A percentile compares a stretch with the other conserved stretches of the same genome.
Conservation (phyloP, 768 basidiomycete genomes). For the Tulasnella sp. region DNA sequence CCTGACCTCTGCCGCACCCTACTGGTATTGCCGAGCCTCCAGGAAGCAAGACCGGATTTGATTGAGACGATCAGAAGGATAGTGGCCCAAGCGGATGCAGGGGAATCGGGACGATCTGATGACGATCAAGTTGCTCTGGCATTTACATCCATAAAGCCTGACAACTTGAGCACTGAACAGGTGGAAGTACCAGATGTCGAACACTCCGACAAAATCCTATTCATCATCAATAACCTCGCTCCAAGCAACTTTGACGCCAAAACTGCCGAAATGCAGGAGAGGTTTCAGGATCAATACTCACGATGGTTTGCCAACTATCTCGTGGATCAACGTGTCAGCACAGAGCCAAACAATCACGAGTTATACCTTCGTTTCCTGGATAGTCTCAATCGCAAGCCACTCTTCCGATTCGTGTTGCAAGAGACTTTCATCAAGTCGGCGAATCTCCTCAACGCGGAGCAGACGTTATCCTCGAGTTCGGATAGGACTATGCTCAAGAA, state of each 20-base stretch:
- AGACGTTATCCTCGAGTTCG: slow-evolving; percentile 68
- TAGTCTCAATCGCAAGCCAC: slow-evolving; percentile 49
- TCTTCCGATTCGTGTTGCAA: slow-evolving; percentile 74
- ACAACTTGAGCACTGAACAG: slow-evolving; percentile 46
- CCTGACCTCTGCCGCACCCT: slow-evolving; percentile 82
- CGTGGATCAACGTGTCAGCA: slow-evolving; percentile 88
- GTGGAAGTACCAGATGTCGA: slow-evolving; percentile 64
- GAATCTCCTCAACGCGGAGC: slow-evolving; percentile 77
- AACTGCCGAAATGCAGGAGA: slow-evolving; percentile 67
- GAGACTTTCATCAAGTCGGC: slow-evolving; percentile 88
- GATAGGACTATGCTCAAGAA: slow-evolving; percentile 87
- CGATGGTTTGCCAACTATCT: slow-evolving; percentile 98
- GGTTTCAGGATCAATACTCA: slow-evolving; percentile 72
- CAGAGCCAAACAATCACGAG: slow-evolving; percentile 93
- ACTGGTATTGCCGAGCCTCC: slow-evolving; percentile 72
- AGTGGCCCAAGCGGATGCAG: slow-evolving; percentile 38
- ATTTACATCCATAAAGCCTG: slow-evolving; percentile 70
- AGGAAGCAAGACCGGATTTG: slow-evolving; percentile 75
- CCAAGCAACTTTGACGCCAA: slow-evolving; percentile 87
- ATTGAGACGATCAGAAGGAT: slow-evolving; percentile 56
- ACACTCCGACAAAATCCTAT: slow-evolving; percentile 82
- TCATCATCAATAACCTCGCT: slow-evolving; percentile 96
- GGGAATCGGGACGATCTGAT: slow-evolving; percentile 18
- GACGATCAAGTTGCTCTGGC: slow-evolving; percentile 36
- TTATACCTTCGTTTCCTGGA: slow-evolving; percentile 92